A percentile compares a stretch with the other conserved stretches of the same genome.
phyloP scores from a whole-genome alignment of 2,329 filamentous ascomycete genomes.

The Aspergillus brasiliensis region DNA sequence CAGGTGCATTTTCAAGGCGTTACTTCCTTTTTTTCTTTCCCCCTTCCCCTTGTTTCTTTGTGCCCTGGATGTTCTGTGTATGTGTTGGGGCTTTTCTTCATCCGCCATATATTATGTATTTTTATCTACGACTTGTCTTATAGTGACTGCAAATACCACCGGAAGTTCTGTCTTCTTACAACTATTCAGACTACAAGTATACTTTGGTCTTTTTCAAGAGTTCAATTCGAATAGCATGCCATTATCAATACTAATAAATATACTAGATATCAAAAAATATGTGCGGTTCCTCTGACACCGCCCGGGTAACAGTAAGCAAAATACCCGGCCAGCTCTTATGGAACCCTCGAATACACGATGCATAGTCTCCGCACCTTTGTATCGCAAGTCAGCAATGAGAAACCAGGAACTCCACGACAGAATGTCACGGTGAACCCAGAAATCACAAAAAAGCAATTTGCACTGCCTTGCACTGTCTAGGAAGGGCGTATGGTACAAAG shows the following conservation, averaged over 20 bases:
- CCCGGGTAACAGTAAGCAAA: constrained; percentile 67
- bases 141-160: constrained; percentile 28
- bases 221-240: neutral
- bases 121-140: constrained; percentile 32
- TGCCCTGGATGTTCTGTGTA: constrained; percentile 24
- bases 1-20: constrained; percentile 44
- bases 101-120: constrained; percentile 36
- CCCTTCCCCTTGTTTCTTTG: constrained; percentile 13
- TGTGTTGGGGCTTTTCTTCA: constrained; percentile 24
- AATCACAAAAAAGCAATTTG: constrained; percentile 44
- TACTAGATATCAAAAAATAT: constrained; percentile 42
- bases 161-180: constrained; percentile 7
- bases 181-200: no score
- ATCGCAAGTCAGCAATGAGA: constrained; percentile 68
- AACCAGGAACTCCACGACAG: constrained; percentile 62
- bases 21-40: constrained; percentile 27
- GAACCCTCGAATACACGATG: constrained; percentile 53
- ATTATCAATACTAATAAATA: constrained; percentile 23
- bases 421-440: constrained; percentile 64
- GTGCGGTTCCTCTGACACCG: constrained; percentile 84
- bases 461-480: constrained; percentile 82
- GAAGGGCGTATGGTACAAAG: constrained; percentile 66
- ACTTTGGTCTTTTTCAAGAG: no score
- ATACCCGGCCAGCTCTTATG: constrained; percentile 75
- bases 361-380: constrained; percentile 60